These are phyloP conservation scores for Meyerozyma elateridarum DNA, from an alignment of 1,139 yeast species.

Conservation along the genomic window DNA sequence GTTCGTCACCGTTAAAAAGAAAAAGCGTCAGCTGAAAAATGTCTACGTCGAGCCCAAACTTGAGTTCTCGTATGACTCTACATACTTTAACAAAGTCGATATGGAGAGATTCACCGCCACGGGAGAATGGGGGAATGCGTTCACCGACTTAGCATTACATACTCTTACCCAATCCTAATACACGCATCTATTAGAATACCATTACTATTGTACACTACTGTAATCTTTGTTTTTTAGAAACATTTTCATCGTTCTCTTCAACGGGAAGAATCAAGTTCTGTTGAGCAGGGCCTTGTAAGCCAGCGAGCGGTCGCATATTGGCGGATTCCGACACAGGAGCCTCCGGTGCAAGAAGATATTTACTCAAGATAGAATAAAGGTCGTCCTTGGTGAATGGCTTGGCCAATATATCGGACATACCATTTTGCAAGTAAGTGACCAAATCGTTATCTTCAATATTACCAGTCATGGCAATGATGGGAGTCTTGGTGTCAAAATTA, in stretches of 20 bases:
- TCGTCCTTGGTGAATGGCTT: slow-evolving; percentile 90
- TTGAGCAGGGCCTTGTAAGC: slow-evolving; percentile 12
- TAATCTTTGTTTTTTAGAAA: slow-evolving; percentile 16
- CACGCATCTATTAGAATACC: too few relatives aligned
- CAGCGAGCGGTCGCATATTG: slow-evolving; percentile 5
- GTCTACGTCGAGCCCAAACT: slow-evolving; percentile 29
- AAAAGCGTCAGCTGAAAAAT: slow-evolving; percentile 23
- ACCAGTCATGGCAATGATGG: slow-evolving; percentile 93
- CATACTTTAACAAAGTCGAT: slow-evolving; percentile 27
- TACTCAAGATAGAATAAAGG: slow-evolving; percentile 66
- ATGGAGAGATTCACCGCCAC: slow-evolving; percentile 16
- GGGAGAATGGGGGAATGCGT: slow-evolving; percentile 49
- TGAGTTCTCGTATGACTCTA: slow-evolving; percentile 28
- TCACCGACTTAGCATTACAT: slow-evolving; percentile 51
- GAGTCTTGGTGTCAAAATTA: slow-evolving; percentile 76
- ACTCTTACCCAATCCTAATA: background rate
- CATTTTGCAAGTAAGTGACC: slow-evolving; percentile 77
- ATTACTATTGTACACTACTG: slow-evolving; percentile 6
- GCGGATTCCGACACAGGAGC: slow-evolving; percentile 8
- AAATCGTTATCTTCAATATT: slow-evolving; percentile 78
- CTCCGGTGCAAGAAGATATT: slow-evolving; percentile 45
- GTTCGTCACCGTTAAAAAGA: slow-evolving; percentile 27
- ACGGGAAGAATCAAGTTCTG: slow-evolving; percentile 11
- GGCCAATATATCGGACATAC: slow-evolving; percentile 87
- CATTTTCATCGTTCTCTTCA: slow-evolving; percentile 10